phyloP scores from a whole-genome alignment of 2,329 filamentous ascomycete species.

The Aspergillus fischeri region DNA sequence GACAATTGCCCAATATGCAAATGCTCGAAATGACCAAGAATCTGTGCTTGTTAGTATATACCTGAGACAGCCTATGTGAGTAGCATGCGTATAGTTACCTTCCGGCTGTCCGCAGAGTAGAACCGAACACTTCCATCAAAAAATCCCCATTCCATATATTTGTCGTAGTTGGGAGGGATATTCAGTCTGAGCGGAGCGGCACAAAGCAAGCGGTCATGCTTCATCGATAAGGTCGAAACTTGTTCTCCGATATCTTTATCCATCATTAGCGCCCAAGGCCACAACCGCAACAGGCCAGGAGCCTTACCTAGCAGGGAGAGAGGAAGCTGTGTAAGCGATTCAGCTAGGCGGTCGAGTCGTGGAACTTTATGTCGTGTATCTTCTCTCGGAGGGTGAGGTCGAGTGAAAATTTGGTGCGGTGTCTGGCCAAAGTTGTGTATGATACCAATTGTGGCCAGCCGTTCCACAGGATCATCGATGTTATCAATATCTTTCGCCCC shows the following conservation, averaged over 20 bases:
- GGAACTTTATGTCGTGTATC: conserved; percentile 60
- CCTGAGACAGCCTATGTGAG: not conserved
- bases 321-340: conserved; percentile 71
- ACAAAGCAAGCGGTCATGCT: conserved; percentile 77
- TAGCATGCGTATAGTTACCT: conserved; percentile 43
- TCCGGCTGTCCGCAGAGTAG: conserved; percentile 77
- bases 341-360: conserved; percentile 72
- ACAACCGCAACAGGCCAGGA: not conserved
- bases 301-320: conserved; percentile 66
- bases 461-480: conserved; percentile 82
- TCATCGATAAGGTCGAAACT: conserved; percentile 72
- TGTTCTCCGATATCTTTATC: conserved; percentile 64
- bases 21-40: conserved; percentile 87
- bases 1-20: conserved; percentile 88
- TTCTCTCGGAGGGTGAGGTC: conserved; percentile 73
- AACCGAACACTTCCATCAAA: conserved; percentile 90
- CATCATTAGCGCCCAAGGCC: not conserved
- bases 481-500: conserved; percentile 89
- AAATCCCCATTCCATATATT: conserved; percentile 94
- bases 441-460: conserved; percentile 84
- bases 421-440: conserved; percentile 99
- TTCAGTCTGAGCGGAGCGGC: conserved; percentile 82
- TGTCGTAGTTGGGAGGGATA: conserved; percentile 79
- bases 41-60: conserved; percentile 27
- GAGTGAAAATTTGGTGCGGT: conserved; percentile 86